Evolutionary conservation across 345 rosid genomes (phyloP).

Genomic region (Syzygium aqueum): DNA sequence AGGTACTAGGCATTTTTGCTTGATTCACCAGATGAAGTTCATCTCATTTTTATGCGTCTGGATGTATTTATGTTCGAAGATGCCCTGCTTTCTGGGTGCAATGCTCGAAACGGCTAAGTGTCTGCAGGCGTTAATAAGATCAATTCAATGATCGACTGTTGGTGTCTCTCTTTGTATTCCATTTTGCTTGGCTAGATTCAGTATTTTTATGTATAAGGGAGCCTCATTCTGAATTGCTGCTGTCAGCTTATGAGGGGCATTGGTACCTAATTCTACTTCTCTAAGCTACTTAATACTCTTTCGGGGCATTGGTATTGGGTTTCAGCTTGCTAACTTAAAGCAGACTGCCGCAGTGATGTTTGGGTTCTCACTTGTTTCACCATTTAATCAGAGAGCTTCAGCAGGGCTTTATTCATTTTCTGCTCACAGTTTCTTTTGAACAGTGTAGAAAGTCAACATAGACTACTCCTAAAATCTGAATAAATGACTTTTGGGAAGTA

Average conservation of each 20-base stretch:
- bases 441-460: neutral
- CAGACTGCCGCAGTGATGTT: neutral
- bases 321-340: neutral
- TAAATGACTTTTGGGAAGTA: neutral
- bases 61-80: neutral
- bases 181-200: neutral
- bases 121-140: neutral
- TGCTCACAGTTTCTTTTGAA: neutral
- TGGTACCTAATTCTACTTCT: neutral
- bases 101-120: neutral
- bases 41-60: neutral
- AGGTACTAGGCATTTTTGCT: slow-evolving; percentile 31
- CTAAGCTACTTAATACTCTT: neutral
- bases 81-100: neutral
- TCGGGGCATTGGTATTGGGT: neutral
- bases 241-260: neutral
- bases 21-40: neutral
- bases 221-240: neutral
- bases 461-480: neutral
- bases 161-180: neutral
- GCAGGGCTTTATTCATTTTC: neutral
- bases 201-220: neutral
- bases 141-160: neutral
- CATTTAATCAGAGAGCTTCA: neutral
- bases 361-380: neutral